Base-by-base conservation (phyloP, 2,329 filamentous ascomycete species). In the Aspergillus sp. region DNA sequence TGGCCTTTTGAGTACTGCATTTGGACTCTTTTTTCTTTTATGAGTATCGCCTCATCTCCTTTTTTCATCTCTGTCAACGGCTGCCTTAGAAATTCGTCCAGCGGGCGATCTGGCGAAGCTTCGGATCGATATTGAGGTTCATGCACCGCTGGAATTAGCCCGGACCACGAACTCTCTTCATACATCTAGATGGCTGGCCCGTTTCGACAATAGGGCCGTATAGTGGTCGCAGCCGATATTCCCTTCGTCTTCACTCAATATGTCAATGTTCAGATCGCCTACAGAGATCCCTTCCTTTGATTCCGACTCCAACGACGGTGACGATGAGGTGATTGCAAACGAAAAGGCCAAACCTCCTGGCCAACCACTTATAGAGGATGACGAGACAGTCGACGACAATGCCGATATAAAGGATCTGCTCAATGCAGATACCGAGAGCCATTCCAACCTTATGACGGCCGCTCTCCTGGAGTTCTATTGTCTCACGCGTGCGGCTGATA, bases 401-500 rank as follows among this genome's bases (percentile, higher is more conserved):
- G 51, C 46, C 13, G 25, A 57, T 53, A 64, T 70, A n/a, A 66
- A 69, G 23, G 69, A 70, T 15, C 59, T 70, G 6, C 65, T 72
- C 13, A 73, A 73, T 51, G 62, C 73, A 3, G 74, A 78, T 60
- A 66, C 70, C 5, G 74, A 77, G 41, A 73, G 70, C 4, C 78
- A 80, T 66, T 71, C 75, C 41, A 74, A 76, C 41, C 69, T 80
- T 49, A 76, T 82, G 74, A 79, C 79, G 17, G 71, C 77, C 15
- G 77, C 80, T 1, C 67, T 82, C 15, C 70, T 82, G 4, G 80
- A 81, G 59, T 81, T 80, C 59, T 81, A 79, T 62, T 81, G 78
- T 53, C 66, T 77, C 15, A 79, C 68, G 41, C 75, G 76, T 57
- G 80, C 80, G n/a, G 75, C 76, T 23, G 80, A 81, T 48, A 72